Base-by-base conservation (phyloP, 164 flowering plant genomes). In the Platanus orientalis region DNA sequence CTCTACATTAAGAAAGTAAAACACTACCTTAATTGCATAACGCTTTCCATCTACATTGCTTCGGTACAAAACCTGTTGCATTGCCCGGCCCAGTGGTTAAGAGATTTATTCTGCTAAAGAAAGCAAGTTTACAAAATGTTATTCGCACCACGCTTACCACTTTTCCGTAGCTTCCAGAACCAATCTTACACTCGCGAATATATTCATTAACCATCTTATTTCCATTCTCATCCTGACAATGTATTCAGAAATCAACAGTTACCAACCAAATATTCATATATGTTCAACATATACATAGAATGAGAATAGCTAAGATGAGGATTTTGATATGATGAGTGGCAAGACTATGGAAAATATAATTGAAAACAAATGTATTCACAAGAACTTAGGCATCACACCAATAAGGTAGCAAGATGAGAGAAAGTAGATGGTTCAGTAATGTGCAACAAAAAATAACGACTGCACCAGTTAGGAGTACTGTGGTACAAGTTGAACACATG, bases 161-260 rank as follows among this genome's bases (percentile, higher is more conserved):
- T 95, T 95, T 95, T 4, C 97, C 97, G 64, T 92, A 95, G 81
- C 96, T 92, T 40, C 99, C 99, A 70, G 92, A 65, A 52, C 97
- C 97, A 69, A 95, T 88, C 74, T 81, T 95, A 56, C 54, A 69
- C 74, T 79, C 89, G 12, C 87, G 88, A 53, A 92, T 86, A 78
- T 92, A 95, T 67, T 91, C 92, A 71, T 95, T 95, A 57, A 95
- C 73, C 78, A 81, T 88, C 80, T 87, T 95, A 64, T 77, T 92
- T 52, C 97, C 97, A 80, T 85, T 65, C 60, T 95, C 97, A 78
- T 95, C 97, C 97, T 91, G 76, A 36, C 30, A 12, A 42, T 45
- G 13, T 34, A 62, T n/a, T 16, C 28, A 60, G 25, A 45, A 48
- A 16, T 24, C 25, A 58, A 48, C 14, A 54, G 30, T 7, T 16